Evolutionary conservation across 129 eudicot species (phyloP).

Genomic region (Helianthus tuberosus): DNA sequence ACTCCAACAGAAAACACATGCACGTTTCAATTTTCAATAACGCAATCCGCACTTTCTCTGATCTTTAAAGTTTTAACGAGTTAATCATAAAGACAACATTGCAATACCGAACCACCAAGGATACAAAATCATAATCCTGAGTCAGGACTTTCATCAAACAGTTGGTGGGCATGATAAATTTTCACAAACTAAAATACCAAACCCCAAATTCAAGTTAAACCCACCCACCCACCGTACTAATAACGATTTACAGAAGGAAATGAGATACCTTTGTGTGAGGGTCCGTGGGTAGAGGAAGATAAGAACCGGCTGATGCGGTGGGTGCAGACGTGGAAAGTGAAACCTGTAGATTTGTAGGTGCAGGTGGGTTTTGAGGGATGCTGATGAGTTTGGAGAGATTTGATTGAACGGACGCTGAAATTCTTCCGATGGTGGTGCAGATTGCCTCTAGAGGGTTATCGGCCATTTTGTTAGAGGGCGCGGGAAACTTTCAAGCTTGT

Average conservation of each 20-base stretch:
- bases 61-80: background rate
- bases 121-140: background rate
- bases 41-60: background rate
- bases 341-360: conserved; percentile 29
- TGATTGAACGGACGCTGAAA: conserved; percentile 53
- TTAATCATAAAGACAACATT: background rate
- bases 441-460: conserved; percentile 81
- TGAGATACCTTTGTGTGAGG: conserved; percentile 38
- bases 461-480: conserved; percentile 45
- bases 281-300: conserved; percentile 34
- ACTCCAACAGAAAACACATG: too few relatives aligned
- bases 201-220: background rate
- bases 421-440: conserved; percentile 47
- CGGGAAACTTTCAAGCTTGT: background rate
- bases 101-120: background rate
- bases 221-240: background rate
- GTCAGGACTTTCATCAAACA: conserved; percentile 61
- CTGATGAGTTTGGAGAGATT: conserved; percentile 51
- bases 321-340: conserved; percentile 32
- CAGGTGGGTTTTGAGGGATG: conserved; percentile 25
- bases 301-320: conserved; percentile 23
- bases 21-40: background rate
- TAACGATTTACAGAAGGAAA: background rate
- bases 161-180: conserved; percentile 25
- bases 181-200: background rate